A percentile compares a stretch with the other conserved stretches of the same genome.
phyloP scores from a whole-genome alignment of 2,329 filamentous ascomycete species.

The Kalaharituber pfeilii region DNA sequence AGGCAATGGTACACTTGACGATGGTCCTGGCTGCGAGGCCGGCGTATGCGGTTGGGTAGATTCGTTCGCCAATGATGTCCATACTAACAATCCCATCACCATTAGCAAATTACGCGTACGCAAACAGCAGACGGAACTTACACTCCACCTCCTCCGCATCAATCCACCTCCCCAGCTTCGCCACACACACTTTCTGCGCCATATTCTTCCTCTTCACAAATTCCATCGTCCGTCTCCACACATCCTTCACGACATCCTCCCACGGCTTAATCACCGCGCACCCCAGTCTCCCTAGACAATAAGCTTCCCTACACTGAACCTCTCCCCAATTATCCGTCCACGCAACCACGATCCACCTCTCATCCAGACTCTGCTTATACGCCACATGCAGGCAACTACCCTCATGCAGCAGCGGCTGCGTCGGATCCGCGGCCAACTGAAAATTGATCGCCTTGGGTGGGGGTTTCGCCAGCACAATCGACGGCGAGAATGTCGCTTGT shows the following conservation, averaged over 20 bases:
- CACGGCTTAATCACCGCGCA: constrained; percentile 37
- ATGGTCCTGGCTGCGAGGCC: neutral
- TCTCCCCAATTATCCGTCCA: constrained; percentile 67
- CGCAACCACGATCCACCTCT: constrained; percentile 59
- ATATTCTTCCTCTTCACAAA: constrained; percentile 53
- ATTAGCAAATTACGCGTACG: neutral
- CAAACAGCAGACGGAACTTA: constrained; percentile 3
- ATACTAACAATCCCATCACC: neutral
- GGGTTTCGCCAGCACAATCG: constrained; percentile 53
- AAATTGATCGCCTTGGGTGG: constrained; percentile 59
- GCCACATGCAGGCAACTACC: constrained; percentile 66
- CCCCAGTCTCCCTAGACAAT: constrained; percentile 48
- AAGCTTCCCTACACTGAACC: constrained; percentile 55
- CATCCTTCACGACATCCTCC: constrained; percentile 50
- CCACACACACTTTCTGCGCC: constrained; percentile 60
- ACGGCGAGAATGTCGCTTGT: constrained; percentile 31
- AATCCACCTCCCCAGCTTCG: constrained; percentile 48
- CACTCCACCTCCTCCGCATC: constrained; percentile 44
- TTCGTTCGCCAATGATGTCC: neutral
- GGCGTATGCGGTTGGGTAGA: neutral
- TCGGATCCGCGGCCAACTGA: constrained; percentile 48
- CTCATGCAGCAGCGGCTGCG: constrained; percentile 56
- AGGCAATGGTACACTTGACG: too few relatives aligned
- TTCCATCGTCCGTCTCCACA: constrained; percentile 63
- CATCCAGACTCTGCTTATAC: constrained; percentile 58